phyloP scores from a whole-genome alignment of 108 stramenopile genomes.

The Fragilaria crotonensis region DNA sequence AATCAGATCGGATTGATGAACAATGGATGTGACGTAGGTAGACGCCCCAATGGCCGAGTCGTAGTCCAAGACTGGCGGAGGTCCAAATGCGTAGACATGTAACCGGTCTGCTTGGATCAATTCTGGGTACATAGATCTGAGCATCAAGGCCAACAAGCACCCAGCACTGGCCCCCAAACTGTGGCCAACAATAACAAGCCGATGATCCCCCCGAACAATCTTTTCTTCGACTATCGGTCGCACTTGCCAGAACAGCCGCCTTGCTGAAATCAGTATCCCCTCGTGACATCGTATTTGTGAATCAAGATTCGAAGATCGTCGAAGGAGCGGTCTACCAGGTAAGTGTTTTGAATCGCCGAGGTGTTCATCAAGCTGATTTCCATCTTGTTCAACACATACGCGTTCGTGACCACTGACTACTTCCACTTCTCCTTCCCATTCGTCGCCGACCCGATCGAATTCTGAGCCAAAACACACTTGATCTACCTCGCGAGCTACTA shows the following conservation, averaged over 20 bases:
- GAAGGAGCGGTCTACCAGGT: too few relatives aligned
- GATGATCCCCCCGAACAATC: constrained; percentile 19
- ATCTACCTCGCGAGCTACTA: constrained; percentile 7
- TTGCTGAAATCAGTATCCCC: constrained; percentile 30
- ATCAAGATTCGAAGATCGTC: too few relatives aligned
- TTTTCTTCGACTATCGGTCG: constrained; percentile 17
- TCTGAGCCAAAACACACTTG: background rate
- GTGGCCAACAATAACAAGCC: constrained; percentile 51
- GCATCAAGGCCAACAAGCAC: constrained; percentile 34
- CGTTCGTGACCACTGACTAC: constrained; percentile 28
- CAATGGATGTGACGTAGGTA: constrained; percentile 48
- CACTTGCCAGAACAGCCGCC: too few relatives aligned
- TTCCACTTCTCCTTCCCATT: constrained; percentile 9
- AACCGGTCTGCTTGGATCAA: constrained; percentile 19
- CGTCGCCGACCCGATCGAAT: too few relatives aligned
- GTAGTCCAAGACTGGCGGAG: constrained; percentile 62
- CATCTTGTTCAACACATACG: constrained; percentile 19
- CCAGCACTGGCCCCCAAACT: constrained; percentile 56
- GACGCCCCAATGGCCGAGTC: constrained; percentile 44
- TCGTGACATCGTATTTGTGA: constrained; percentile 42
- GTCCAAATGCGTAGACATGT: constrained; percentile 63
- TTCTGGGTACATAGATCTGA: constrained; percentile 45
- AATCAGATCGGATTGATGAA: constrained; percentile 67
- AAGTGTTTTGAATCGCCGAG: too few relatives aligned
- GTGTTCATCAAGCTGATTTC: constrained; percentile 20